phyloP scores from a whole-genome alignment of 352 stramenopile genomes.

The Phytopythium ostracodes region DNA sequence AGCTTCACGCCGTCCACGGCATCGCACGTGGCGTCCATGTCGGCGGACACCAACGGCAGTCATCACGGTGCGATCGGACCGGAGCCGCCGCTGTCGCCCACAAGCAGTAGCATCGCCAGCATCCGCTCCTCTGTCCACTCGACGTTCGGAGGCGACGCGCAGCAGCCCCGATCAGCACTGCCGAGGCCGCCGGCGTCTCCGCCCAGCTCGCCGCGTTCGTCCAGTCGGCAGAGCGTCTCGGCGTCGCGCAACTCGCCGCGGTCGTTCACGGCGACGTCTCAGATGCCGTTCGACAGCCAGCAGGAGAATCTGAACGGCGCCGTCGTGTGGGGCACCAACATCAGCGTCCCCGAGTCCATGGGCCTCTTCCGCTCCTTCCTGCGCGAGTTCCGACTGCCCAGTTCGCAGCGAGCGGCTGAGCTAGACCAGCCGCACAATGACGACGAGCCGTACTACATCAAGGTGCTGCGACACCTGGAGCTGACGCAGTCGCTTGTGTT shows the following conservation, averaged over 20 bases:
- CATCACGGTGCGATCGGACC: background rate
- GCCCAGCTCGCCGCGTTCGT: conserved; percentile 53
- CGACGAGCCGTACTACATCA: conserved; percentile 75
- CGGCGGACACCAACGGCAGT: conserved; percentile 5
- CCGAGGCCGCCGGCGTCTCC: conserved; percentile 58
- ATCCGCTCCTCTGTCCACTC: conserved; percentile 16
- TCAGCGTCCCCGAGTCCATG: conserved; percentile 92
- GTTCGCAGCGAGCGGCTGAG: background rate
- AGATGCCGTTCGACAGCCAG: conserved; percentile 15
- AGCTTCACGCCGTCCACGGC: conserved; percentile 26
- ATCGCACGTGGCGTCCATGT: conserved; percentile 13
- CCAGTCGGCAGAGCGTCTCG: conserved; percentile 31
- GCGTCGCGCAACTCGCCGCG: conserved; percentile 17
- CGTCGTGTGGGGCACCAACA: conserved; percentile 93
- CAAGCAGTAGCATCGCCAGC: conserved; percentile 24
- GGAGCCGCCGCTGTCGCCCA: conserved; percentile 40
- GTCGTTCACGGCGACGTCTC: conserved; percentile 7
- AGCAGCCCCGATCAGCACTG: conserved; percentile 21
- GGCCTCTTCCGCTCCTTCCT: conserved; percentile 88
- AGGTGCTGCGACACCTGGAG: conserved; percentile 67
- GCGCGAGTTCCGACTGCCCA: conserved; percentile 65
- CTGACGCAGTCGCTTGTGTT: conserved; percentile 84
- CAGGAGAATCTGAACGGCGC: conserved; percentile 70
- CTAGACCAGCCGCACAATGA: conserved; percentile 15
- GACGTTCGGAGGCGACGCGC: conserved; percentile 24